Evolutionary conservation across 768 basidiomycete genomes (phyloP), one percentile per base, ranked within the genome.

Genomic region (Lactarius evosmus): DNA sequence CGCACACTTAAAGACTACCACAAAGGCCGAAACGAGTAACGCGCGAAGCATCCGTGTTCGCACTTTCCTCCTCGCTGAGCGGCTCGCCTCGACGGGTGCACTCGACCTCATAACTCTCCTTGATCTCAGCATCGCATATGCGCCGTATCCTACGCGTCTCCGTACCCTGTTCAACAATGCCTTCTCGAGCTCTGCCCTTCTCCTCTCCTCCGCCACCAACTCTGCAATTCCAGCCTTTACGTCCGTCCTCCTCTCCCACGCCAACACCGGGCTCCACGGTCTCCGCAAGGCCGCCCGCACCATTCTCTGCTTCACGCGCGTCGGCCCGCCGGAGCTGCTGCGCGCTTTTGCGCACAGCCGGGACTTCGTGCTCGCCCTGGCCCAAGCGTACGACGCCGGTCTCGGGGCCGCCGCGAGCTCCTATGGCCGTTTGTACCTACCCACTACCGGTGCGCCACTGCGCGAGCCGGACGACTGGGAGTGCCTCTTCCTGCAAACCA

Each of bases 401-500:
- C 79, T 92, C 33, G 69, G 79, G 0, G 62, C 79, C 12, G 75
- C 88, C 44, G 82, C 86, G 1, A 77, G 77, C 17, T 82, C 84
- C 0, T 88, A 91, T 60, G 88, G 89, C 0, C 86, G 87, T 14
- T 67, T 82, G 11, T 60, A 75, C 29, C 66, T 78, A 33, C 70
- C 78, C 22, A 62, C 70, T 32, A 66, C 70, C 30, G 59, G 71
- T 33, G 56, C 29, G 59, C 73, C 27, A 63, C 75, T 38, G 60
- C 25, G 62, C 36, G 54, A 65, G 25, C 67, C 60, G 71, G 84
- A 86, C 66, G 82, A 89, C 56, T 92, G 89, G 89, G 85, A 88
- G 66, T 77, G 76, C 16, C 78, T 88, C 52, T 89, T 87, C 83
- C 77, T 91, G 7, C 82, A 86, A 61, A 85, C 87, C 2, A 93